Evolutionary conservation across 2,329 filamentous ascomycete species (phyloP).

Genomic region (Waltergamsia citrina): DNA sequence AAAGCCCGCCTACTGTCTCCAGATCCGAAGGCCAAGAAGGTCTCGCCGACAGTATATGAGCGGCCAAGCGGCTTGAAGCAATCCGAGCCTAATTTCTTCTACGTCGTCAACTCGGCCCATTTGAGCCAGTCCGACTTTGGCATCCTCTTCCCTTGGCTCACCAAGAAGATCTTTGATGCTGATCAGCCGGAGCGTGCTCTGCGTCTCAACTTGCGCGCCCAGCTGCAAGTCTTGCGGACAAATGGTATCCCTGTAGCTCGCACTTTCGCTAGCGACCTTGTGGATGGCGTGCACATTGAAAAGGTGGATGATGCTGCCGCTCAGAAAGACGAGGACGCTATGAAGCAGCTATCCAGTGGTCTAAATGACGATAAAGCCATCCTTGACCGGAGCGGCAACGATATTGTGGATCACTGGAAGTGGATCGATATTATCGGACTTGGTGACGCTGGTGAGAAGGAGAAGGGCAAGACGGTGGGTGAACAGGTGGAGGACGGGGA

Average conservation of each 20-base stretch:
- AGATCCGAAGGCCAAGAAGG: conserved; percentile 31
- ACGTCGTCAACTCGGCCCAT: conserved; percentile 64
- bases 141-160: conserved; percentile 66
- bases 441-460: conserved; percentile 20
- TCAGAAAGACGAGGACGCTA: conserved; percentile 6
- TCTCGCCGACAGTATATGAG: conserved; percentile 30
- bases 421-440: conserved; percentile 45
- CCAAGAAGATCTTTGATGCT: conserved; percentile 46
- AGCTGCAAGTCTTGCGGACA: conserved; percentile 44
- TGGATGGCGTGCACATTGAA: conserved; percentile 33
- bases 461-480: conserved; percentile 16
- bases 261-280: conserved; percentile 39
- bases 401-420: conserved; percentile 35
- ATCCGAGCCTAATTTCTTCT: conserved; percentile 60
- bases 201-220: conserved; percentile 48
- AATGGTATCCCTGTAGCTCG: conserved; percentile 38
- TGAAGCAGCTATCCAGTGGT: conserved; percentile 20
- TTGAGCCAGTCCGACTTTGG: conserved; percentile 79
- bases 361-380: conserved; percentile 40
- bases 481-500: conserved; percentile 24
- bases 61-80: conserved; percentile 31
- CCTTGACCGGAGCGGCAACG: conserved; percentile 30
- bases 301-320: conserved; percentile 20
- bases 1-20: conserved; percentile 59
- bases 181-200: conserved; percentile 49